These are phyloP conservation scores for Yamadazyma trypodendri DNA, from an alignment of 1,139 yeast species.

Conservation along the genomic window DNA sequence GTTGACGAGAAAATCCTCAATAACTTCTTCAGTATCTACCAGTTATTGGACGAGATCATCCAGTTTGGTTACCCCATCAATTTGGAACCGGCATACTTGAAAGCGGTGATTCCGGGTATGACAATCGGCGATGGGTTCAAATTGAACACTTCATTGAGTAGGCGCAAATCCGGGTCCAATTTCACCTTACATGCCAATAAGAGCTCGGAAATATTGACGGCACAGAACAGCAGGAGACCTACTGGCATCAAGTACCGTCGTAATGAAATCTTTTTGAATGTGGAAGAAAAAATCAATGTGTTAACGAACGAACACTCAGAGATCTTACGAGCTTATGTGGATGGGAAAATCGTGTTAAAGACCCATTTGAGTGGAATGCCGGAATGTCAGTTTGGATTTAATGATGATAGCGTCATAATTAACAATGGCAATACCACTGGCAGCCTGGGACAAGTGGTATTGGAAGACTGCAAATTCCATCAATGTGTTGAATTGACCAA, in stretches of 20 bases:
- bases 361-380: slow-evolving; percentile 79
- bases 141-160: slow-evolving; percentile 12
- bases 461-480: slow-evolving; percentile 86
- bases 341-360: slow-evolving; percentile 72
- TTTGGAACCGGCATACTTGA: slow-evolving; percentile 51
- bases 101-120: slow-evolving; percentile 24
- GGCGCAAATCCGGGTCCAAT: slow-evolving; percentile 15
- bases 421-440: slow-evolving; percentile 10
- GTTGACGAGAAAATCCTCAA: slow-evolving; percentile 34
- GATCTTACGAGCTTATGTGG: slow-evolving; percentile 68
- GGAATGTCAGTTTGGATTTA: slow-evolving; percentile 60
- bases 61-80: slow-evolving; percentile 84
- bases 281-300: slow-evolving; percentile 71
- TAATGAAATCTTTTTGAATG: slow-evolving; percentile 77
- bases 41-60: slow-evolving; percentile 70
- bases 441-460: slow-evolving; percentile 33
- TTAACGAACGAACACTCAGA: slow-evolving; percentile 61
- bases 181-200: slow-evolving; percentile 12
- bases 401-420: slow-evolving; percentile 38
- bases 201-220: slow-evolving; percentile 13
- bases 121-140: slow-evolving; percentile 26
- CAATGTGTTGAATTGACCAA: slow-evolving; percentile 83
- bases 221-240: slow-evolving; percentile 61
- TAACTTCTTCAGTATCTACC: slow-evolving; percentile 70
- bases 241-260: slow-evolving; percentile 74